Conservation (phyloP, 2,329 filamentous ascomycete genomes). For the Shiraia sp. region DNA sequence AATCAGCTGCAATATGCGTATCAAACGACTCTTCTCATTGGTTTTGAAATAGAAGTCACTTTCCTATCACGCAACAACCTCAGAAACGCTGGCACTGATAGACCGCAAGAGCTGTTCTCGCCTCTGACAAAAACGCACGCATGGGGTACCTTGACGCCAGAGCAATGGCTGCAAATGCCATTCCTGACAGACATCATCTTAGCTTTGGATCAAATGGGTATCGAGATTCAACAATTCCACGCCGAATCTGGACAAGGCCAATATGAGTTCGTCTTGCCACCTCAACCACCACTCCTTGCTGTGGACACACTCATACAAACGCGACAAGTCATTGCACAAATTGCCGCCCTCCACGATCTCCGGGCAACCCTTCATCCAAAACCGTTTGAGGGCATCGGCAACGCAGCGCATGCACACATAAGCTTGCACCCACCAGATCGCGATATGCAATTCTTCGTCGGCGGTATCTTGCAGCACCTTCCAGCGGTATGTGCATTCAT, state of each 20-base stretch:
- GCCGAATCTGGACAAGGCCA: slow-evolving; percentile 74
- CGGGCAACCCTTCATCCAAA: slow-evolving; percentile 76
- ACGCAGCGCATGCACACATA: slow-evolving; percentile 70
- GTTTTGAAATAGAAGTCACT: slow-evolving; percentile 82
- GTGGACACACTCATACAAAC: slow-evolving; percentile 73
- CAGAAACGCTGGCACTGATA: slow-evolving; percentile 14
- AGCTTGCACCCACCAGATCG: slow-evolving; percentile 61
- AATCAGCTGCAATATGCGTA: slow-evolving; percentile 55
- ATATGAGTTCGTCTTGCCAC: slow-evolving; percentile 75
- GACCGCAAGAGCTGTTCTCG: slow-evolving; percentile 30
- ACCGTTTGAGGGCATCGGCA: slow-evolving; percentile 65
- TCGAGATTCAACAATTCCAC: slow-evolving; percentile 73
- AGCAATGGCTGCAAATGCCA: slow-evolving; percentile 62
- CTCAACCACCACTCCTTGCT: slow-evolving; percentile 65
- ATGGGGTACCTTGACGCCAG: slow-evolving; percentile 69
- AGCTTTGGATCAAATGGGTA: slow-evolving; percentile 62
- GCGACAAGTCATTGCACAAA: slow-evolving; percentile 68
- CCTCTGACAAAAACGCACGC: slow-evolving; percentile 67
- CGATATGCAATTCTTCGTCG: slow-evolving; percentile 69
- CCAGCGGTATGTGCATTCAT: slow-evolving; percentile 70
- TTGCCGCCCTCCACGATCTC: slow-evolving; percentile 65
- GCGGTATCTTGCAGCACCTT: slow-evolving; percentile 69
- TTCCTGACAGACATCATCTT: slow-evolving; percentile 69
- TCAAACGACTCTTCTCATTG: slow-evolving; percentile 65
- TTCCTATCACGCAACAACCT: slow-evolving; percentile 60